Base-by-base conservation (phyloP, 768 basidiomycete species). In the Fibroporia radiculosa region DNA sequence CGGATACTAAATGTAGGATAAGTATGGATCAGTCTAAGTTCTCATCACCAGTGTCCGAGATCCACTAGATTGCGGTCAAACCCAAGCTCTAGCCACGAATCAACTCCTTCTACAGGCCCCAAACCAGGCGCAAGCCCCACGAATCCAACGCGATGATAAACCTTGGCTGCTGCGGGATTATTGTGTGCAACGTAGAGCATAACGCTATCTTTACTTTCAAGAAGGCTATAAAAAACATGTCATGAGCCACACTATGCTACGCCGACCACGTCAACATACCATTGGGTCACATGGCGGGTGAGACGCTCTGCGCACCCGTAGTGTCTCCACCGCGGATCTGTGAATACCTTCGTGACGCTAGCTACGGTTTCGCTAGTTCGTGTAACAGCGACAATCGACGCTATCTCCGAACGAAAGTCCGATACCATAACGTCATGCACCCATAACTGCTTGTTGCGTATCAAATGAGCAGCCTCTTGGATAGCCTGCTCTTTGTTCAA, bases 271-370 rank as follows among this genome's bases (percentile, higher is more conserved):
- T 7, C 10, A 12, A 69, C 75, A 52, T 56, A 82, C 74, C 74
- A 59, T 49, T 68, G 61, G 52, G 74, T 77, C 19, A 85, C 81
- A 13, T 66, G 63, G 4, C 77, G 69, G 1, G 82, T 72, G 14
- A 89, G 72, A 6, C 73, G 68, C 55, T 75, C 76, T 0, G 86
- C 86, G 51, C 73, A 82, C 3, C 79, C 74, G 1, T 57, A 63
- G 0, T 71, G 58, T 34, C 80, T 67, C 70, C 74, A 81, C 2
- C 52, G 28, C 0, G 74, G 66, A 37, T 70, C 64, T 0, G 86
- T 88, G 56, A 67, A 82, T 0, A 88, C 84, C 58, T 89, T 88
- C 29, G 81, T 81, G 35, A 89, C 77, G 0, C 80, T 74, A 2
- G 78, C 75, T 20, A 82, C 71, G 4, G 54, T 67, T 1, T 69